phyloP scores from a whole-genome alignment of 2,329 filamentous ascomycete species.

The Chalara sp. region DNA sequence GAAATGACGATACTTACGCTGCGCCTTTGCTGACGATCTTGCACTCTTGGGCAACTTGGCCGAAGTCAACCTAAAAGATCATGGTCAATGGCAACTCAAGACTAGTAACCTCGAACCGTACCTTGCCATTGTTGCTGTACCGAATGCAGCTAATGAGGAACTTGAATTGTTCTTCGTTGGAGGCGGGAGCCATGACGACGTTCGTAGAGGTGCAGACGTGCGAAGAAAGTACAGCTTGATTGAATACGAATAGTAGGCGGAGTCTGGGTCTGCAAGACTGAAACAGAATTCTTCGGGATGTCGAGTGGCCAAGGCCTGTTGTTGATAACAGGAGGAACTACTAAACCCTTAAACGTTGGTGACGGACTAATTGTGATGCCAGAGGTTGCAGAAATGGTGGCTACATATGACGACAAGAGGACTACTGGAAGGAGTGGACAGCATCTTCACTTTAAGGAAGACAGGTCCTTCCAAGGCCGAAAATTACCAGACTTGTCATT shows the following conservation, averaged over 20 bases:
- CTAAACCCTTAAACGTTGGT: too few relatives aligned
- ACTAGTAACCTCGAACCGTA: conserved; percentile 26
- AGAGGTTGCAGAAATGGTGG: conserved; percentile 3
- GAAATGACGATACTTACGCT: conserved; percentile 47
- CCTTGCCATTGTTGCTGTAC: conserved; percentile 52
- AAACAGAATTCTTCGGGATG: too few relatives aligned
- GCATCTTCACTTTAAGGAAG: conserved; percentile 15
- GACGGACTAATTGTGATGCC: conserved; percentile 2
- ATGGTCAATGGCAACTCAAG: not conserved
- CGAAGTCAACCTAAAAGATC: conserved; percentile 52
- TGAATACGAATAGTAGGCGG: conserved; percentile 2
- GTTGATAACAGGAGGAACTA: conserved; percentile 5
- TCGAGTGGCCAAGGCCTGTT: not conserved
- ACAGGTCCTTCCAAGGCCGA: conserved; percentile 3
- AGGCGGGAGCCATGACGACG: conserved; percentile 40
- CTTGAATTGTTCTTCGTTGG: conserved; percentile 51
- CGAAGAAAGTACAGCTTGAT: not conserved
- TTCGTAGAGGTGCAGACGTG: not conserved
- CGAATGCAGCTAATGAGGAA: conserved; percentile 63
- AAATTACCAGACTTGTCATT: conserved; percentile 14
- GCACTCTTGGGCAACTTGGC: conserved; percentile 56
- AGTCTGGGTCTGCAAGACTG: conserved; percentile 1
- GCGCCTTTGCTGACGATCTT: conserved; percentile 58
- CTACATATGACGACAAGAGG: conserved; percentile 6
- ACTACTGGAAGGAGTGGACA: conserved; percentile 4